Base-by-base conservation (phyloP, 2,329 filamentous ascomycete species). In the Emergomyces orientalis region DNA sequence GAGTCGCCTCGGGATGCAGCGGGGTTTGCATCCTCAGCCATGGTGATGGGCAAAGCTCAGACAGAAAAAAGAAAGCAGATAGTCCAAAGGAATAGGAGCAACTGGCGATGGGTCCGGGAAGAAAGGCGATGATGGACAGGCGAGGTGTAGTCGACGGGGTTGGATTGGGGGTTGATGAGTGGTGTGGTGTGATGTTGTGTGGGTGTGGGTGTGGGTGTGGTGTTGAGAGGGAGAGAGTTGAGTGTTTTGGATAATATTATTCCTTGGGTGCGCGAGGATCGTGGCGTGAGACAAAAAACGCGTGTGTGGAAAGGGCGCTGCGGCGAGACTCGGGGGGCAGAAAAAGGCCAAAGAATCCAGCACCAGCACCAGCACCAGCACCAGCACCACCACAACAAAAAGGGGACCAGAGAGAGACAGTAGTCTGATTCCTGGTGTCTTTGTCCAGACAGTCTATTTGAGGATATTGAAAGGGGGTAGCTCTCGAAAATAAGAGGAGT, bases 21-120 rank as follows among this genome's bases (percentile, higher is more conserved):
- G 63, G 72, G 69, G 67, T 72, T 70, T 59, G 72, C 72, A 63
- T 74, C 72, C 63, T 78, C 76, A 65, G 76, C 72, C 72, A 78
- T 78, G 66, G 67, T 51, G 66, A 60, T 37, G 27, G 25, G 25
- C 19, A 17, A 11, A 22, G 37, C 22, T 45, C 22, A 32, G 57
- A 3, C 8, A 34, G 41, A 49, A 49, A 41, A 22, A 32, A 30
- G 25, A 27, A 14, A 37, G 9, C 9, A 32, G 39, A 22, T n/a
- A n/a, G 22, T 30, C 22, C 52, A 55, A 55, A 45, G 27, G 27
- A 47, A 39, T 59, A 57, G 59, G 51, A 45, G 61, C 41, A 51
- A 37, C 43, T 8, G 39, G 60, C 45, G 45, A 27, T 13, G 32
- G 45, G 43, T 17, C 30, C 14, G 22, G 34, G 14, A 34, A 61